Evolutionary conservation across 768 basidiomycete genomes (phyloP).

Genomic region (Coprinopsis cinerea): DNA sequence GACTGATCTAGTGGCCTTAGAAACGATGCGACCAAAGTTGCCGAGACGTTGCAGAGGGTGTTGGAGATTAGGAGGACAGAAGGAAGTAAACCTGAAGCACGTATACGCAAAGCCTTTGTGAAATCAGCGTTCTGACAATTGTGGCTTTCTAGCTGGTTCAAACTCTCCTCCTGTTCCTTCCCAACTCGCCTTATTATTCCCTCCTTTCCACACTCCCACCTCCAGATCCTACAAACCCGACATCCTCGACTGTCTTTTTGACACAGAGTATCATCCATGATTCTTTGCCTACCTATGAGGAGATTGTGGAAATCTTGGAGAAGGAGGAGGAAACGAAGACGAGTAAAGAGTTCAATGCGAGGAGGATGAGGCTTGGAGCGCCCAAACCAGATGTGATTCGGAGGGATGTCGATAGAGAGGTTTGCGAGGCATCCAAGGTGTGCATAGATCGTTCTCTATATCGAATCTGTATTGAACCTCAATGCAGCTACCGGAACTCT

Average conservation of each 20-base stretch:
- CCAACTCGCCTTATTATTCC: constrained; percentile 59
- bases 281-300: constrained; percentile 64
- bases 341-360: constrained; percentile 67
- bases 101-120: constrained; percentile 12
- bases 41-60: constrained; percentile 74
- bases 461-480: constrained; percentile 11
- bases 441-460: constrained; percentile 8
- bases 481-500: constrained; percentile 62
- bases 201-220: constrained; percentile 61
- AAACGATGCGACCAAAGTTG: constrained; percentile 71
- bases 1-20: constrained; percentile 30
- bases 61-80: constrained; percentile 55
- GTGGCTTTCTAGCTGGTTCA: constrained; percentile 49
- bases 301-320: constrained; percentile 63
- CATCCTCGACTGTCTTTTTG: constrained; percentile 48
- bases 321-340: constrained; percentile 51
- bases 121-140: not conserved
- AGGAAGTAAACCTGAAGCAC: constrained; percentile 57
- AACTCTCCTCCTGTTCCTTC: constrained; percentile 65
- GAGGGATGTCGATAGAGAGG: constrained; percentile 62
- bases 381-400: constrained; percentile 50
- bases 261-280: constrained; percentile 63
- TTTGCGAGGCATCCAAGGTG: constrained; percentile 59
- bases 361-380: constrained; percentile 72
- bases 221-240: constrained; percentile 74